Conservation (phyloP, 192 early-diverging fungal species). For the Dissophora globulifera region DNA sequence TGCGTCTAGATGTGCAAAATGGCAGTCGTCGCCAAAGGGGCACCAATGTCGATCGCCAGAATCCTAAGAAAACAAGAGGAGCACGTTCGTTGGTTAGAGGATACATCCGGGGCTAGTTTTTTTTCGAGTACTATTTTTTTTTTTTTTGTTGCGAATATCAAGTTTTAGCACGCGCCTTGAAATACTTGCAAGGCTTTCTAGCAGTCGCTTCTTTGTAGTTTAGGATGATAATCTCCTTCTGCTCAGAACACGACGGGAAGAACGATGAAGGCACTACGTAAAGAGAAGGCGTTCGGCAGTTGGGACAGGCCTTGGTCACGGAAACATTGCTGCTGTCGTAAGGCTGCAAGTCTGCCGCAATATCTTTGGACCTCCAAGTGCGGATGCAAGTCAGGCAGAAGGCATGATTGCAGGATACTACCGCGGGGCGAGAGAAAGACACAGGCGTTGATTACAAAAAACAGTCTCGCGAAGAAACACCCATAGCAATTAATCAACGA, state of each 20-base stretch:
- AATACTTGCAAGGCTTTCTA: slow-evolving; percentile 13
- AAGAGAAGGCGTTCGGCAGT: slow-evolving; percentile 43
- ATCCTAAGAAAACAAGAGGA: slow-evolving; percentile 7
- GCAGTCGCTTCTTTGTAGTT: slow-evolving; percentile 13
- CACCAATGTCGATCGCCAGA: slow-evolving; percentile 48
- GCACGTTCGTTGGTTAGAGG: too few relatives aligned
- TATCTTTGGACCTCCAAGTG: slow-evolving; percentile 47
- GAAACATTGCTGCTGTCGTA: slow-evolving; percentile 8
- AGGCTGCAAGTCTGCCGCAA: slow-evolving; percentile 5
- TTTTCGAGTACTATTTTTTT: too few relatives aligned
- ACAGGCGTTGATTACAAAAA: neutral
- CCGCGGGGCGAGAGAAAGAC: neutral
- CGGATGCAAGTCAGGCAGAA: slow-evolving; percentile 50
- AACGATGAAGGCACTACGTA: slow-evolving; percentile 44
- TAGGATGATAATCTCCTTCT: slow-evolving; percentile 40
- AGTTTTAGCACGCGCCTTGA: neutral
- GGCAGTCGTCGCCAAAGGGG: slow-evolving; percentile 43
- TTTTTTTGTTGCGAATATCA: too few relatives aligned
- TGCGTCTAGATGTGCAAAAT: slow-evolving; percentile 41
- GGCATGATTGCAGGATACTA: slow-evolving; percentile 50
- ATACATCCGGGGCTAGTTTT: too few relatives aligned
- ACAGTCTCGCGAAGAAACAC: too few relatives aligned
- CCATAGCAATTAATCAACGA: too few relatives aligned
- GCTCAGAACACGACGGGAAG: slow-evolving; percentile 30
- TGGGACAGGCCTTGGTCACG: slow-evolving; percentile 50